Evolutionary conservation across 768 basidiomycete species (phyloP).

Genomic region (Russula sp.): DNA sequence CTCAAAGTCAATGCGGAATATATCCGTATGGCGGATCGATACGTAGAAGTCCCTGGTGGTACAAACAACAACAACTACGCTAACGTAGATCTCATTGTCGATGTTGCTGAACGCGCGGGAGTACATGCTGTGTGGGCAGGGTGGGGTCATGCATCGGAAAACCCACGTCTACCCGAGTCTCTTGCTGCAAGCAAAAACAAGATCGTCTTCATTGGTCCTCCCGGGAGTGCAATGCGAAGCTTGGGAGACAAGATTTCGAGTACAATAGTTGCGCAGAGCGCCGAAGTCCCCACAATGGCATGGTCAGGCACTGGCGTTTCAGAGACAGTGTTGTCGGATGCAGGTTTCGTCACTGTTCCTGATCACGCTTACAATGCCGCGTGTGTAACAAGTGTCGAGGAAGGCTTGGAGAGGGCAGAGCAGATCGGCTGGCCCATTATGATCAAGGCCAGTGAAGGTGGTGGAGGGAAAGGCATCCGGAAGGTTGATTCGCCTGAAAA

Average conservation of each 20-base stretch:
- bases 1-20: slow-evolving; percentile 98
- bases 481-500: slow-evolving; percentile 82
- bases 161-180: slow-evolving; percentile 91
- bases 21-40: slow-evolving; percentile 99
- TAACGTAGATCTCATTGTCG: slow-evolving; percentile 98
- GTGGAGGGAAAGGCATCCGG: slow-evolving; percentile 97
- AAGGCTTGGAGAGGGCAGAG: slow-evolving; percentile 77
- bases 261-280: slow-evolving; percentile 97
- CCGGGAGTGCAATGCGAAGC: slow-evolving; percentile 97
- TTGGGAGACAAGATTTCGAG: slow-evolving; percentile 99
- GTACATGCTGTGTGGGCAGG: slow-evolving; percentile 99
- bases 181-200: slow-evolving; percentile 88
- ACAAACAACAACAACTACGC: slow-evolving; percentile 99
- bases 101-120: slow-evolving; percentile 93
- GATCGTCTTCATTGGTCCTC: slow-evolving; percentile 98
- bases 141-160: slow-evolving; percentile 99
- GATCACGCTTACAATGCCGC: slow-evolving; percentile 84
- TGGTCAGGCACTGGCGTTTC: slow-evolving; percentile 97
- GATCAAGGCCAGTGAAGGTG: slow-evolving; percentile 99
- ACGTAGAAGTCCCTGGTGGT: slow-evolving; percentile 97
- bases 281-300: slow-evolving; percentile 94
- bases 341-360: slow-evolving; percentile 91
- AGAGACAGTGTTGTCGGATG: slow-evolving; percentile 74
- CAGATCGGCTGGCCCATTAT: slow-evolving; percentile 95
- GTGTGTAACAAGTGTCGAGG: slow-evolving; percentile 81